A percentile compares a stretch with the other conserved stretches of the same genome.
Evolutionary conservation across 2,329 filamentous ascomycete species (phyloP).

Genomic region (Metarhizium guizhouense): DNA sequence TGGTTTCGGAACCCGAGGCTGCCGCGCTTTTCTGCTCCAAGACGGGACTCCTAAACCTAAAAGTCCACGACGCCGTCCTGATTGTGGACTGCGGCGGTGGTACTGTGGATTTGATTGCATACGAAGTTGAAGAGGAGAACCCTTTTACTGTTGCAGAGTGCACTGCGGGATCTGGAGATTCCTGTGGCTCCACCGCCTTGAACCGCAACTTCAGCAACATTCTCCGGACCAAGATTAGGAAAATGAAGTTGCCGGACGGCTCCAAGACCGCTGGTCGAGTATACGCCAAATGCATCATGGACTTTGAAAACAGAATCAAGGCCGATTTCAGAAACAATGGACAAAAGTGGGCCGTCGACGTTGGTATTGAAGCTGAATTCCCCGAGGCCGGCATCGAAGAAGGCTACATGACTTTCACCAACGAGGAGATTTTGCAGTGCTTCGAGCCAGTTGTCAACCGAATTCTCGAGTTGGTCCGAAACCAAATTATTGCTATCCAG

Average conservation of each 20-base stretch:
- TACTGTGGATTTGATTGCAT: slow-evolving; percentile 97
- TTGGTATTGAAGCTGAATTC: slow-evolving; percentile 96
- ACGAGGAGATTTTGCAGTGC: slow-evolving; percentile 97
- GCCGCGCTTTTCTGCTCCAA: slow-evolving; percentile 97
- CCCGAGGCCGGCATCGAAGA: slow-evolving; percentile 97
- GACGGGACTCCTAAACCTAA: slow-evolving; percentile 88
- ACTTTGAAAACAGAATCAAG: slow-evolving; percentile 99
- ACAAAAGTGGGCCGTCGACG: slow-evolving; percentile 98
- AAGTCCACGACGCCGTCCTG: slow-evolving; percentile 95
- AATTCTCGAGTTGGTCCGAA: slow-evolving; percentile 89
- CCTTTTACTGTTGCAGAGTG: slow-evolving; percentile 96
- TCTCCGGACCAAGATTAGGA: slow-evolving; percentile 90
- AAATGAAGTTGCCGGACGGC: slow-evolving; percentile 97
- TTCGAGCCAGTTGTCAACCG: slow-evolving; percentile 98
- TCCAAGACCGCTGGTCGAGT: slow-evolving; percentile 97
- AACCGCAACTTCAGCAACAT: slow-evolving; percentile 99
- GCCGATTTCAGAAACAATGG: slow-evolving; percentile 98
- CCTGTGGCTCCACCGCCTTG: slow-evolving; percentile 93
- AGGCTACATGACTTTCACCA: slow-evolving; percentile 99
- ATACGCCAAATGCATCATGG: slow-evolving; percentile 99
- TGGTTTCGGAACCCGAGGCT: slow-evolving; percentile 94
- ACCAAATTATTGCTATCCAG: slow-evolving; percentile 98
- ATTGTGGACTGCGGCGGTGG: slow-evolving; percentile 98
- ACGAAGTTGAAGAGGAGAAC: slow-evolving; percentile 95
- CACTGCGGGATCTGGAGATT: slow-evolving; percentile 93